A percentile compares a stretch with the other conserved stretches of the same genome.
phyloP scores from a whole-genome alignment of 345 rosid genomes.

The Xanthoceras sorbifolium region DNA sequence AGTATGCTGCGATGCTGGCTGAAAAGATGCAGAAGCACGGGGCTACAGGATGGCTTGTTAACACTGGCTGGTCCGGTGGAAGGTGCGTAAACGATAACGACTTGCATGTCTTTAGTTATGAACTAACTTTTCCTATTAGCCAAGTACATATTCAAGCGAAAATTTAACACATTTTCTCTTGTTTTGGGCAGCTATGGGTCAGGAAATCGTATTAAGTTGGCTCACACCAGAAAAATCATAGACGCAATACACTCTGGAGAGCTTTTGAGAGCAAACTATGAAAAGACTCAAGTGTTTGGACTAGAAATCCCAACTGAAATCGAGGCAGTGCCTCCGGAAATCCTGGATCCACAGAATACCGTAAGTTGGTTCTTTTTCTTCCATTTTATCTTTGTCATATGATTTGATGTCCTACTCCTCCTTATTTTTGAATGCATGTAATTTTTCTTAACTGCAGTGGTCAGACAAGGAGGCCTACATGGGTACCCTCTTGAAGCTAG shows the following conservation, averaged over 20 bases:
- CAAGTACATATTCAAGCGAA: background rate
- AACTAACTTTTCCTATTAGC: background rate
- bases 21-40: conserved; percentile 92
- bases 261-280: conserved; percentile 57
- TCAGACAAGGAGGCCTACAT: conserved; percentile 69
- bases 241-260: conserved; percentile 85
- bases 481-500: conserved; percentile 72
- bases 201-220: conserved; percentile 79
- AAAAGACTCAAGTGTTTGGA: conserved; percentile 74
- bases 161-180: background rate
- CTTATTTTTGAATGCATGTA: background rate
- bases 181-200: conserved; percentile 59
- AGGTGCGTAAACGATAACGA: conserved; percentile 42
- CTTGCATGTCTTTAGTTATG: background rate
- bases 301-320: conserved; percentile 75
- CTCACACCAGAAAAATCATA: conserved; percentile 82
- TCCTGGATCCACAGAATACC: conserved; percentile 69
- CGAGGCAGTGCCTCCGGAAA: conserved; percentile 82
- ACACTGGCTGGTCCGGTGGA: conserved; percentile 98
- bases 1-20: conserved; percentile 89
- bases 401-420: background rate
- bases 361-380: conserved; percentile 40
- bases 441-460: conserved; percentile 59
- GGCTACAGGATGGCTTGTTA: conserved; percentile 92
- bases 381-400: background rate